A percentile compares a stretch with the other conserved stretches of the same genome.
phyloP scores from a whole-genome alignment of 2,329 filamentous ascomycete species.

The Hortaea sp. region DNA sequence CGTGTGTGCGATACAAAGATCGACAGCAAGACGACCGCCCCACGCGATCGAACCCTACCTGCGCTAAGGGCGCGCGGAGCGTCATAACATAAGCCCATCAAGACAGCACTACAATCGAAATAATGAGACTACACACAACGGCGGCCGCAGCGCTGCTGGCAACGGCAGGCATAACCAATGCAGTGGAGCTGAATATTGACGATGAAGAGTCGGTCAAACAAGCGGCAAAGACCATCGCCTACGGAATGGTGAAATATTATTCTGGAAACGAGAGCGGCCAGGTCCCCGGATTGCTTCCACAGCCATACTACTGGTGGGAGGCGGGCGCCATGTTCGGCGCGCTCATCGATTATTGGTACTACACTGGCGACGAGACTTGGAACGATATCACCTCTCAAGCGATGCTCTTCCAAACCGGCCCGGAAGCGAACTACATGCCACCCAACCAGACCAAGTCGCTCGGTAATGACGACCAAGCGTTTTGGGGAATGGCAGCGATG shows the following conservation, averaged over 20 bases:
- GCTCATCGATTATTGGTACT: constrained; percentile 60
- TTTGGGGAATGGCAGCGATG: constrained; percentile 50
- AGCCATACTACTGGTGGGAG: constrained; percentile 69
- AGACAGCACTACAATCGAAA: background rate
- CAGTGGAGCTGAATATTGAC: background rate
- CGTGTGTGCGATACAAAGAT: background rate
- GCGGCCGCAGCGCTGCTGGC: background rate
- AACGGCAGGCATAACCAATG: background rate
- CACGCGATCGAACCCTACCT: background rate
- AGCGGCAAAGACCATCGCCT: constrained; percentile 33
- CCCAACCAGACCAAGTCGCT: constrained; percentile 27
- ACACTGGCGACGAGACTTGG: constrained; percentile 55
- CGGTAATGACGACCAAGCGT: constrained; percentile 49
- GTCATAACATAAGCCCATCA: background rate
- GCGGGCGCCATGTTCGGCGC: constrained; percentile 54
- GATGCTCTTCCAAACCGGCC: constrained; percentile 51
- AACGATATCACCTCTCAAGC: constrained; percentile 46
- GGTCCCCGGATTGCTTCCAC: constrained; percentile 47
- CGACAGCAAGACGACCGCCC: background rate
- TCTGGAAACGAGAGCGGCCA: constrained; percentile 41
- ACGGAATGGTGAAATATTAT: constrained; percentile 45
- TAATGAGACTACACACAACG: background rate
- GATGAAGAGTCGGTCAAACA: constrained; percentile 31
- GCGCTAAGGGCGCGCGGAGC: background rate
- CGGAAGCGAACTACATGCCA: constrained; percentile 50